Evolutionary conservation across 371 early-diverging fungal genomes (phyloP).

Genomic region (Mucor circinelloides): DNA sequence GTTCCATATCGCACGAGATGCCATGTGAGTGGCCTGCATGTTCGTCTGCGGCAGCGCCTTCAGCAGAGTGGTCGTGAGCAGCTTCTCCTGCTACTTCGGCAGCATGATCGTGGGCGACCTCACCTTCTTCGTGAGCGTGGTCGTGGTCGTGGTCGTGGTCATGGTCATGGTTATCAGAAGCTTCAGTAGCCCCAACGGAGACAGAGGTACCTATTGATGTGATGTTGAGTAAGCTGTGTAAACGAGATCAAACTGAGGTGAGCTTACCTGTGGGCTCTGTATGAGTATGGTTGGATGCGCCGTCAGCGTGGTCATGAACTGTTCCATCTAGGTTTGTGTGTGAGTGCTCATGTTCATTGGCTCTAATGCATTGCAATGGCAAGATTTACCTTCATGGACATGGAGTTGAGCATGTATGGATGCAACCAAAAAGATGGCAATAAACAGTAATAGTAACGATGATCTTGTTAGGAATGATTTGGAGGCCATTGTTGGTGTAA

Average conservation of each 20-base stretch:
- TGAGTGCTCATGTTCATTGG: no score
- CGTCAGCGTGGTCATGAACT: background rate
- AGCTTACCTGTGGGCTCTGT: background rate
- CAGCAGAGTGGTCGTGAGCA: background rate
- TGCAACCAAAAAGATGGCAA: conserved; percentile 8
- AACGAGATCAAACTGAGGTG: background rate
- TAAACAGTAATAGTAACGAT: background rate
- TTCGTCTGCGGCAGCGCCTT: background rate
- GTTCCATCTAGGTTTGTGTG: background rate
- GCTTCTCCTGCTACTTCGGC: background rate
- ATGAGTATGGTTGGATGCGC: background rate
- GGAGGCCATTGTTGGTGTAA: background rate
- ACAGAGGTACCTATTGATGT: background rate
- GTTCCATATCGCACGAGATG: background rate
- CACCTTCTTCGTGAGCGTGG: background rate
- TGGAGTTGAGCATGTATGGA: conserved; percentile 13
- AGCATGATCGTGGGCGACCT: background rate
- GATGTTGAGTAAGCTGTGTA: background rate
- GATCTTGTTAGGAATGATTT: conserved; percentile 2
- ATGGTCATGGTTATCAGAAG: background rate
- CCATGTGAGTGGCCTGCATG: conserved; percentile 10
- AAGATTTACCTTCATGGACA: conserved; percentile 21
- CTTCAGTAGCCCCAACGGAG: background rate
- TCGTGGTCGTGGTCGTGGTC: background rate
- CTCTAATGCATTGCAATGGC: background rate